phyloP scores from a whole-genome alignment of 2,329 filamentous ascomycete species.

The Ilyonectria sp. region DNA sequence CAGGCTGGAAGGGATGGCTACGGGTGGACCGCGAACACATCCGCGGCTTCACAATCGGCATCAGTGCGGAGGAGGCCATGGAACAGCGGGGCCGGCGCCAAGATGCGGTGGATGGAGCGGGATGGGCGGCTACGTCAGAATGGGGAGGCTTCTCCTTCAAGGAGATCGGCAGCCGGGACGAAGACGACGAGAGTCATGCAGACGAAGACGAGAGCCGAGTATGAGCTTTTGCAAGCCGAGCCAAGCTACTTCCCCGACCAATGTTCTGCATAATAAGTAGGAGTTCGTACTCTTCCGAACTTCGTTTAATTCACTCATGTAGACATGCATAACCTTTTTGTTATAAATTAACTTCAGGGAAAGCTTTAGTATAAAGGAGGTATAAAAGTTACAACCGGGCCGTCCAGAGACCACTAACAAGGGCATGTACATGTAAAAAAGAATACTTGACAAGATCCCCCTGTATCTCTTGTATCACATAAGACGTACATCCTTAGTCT shows the following conservation, averaged over 20 bases:
- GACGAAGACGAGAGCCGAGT: neutral
- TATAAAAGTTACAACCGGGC: neutral
- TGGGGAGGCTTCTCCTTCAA: constrained; percentile 66
- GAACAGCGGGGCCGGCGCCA: constrained; percentile 57
- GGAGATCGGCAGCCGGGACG: constrained; percentile 29
- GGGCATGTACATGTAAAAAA: constrained; percentile 4
- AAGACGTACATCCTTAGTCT: constrained; percentile 7
- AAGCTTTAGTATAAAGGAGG: too few relatives aligned
- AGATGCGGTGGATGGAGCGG: constrained; percentile 57
- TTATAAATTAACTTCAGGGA: too few relatives aligned
- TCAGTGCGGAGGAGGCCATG: constrained; percentile 63
- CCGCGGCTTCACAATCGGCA: constrained; percentile 55
- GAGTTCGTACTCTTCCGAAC: constrained; percentile 10
- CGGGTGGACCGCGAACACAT: constrained; percentile 63
- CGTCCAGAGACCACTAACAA: neutral
- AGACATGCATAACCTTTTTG: neutral
- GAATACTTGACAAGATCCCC: constrained; percentile 4
- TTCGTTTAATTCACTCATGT: constrained; percentile 5
- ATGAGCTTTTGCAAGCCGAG: neutral
- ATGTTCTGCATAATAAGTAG: constrained; percentile 12
- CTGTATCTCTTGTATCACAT: neutral
- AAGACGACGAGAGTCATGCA: constrained; percentile 2
- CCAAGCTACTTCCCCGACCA: constrained; percentile 1
- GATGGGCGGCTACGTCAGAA: constrained; percentile 63
- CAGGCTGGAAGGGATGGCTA: constrained; percentile 66